Evolutionary conservation across 768 basidiomycete species (phyloP).

Genomic region (Daedaleopsis sinensis): DNA sequence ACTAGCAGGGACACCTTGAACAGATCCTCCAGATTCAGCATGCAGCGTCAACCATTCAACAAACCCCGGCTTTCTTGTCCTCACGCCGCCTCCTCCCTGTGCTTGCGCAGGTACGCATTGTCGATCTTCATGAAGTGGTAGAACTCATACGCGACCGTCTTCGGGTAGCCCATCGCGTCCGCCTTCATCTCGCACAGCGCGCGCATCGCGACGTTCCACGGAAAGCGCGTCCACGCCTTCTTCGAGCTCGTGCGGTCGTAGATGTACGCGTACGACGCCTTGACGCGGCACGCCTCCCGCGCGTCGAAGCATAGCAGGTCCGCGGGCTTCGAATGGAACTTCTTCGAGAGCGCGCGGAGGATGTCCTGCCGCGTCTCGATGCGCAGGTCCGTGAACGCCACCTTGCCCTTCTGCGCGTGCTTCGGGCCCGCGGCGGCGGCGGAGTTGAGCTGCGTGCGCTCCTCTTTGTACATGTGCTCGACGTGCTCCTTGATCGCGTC

Average conservation of each 20-base stretch:
- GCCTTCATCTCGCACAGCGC: slow-evolving; percentile 58
- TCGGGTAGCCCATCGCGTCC: slow-evolving; percentile 40
- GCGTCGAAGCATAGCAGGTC: slow-evolving; percentile 34
- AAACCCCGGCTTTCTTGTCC: not conserved
- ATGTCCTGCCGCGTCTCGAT: slow-evolving; percentile 54
- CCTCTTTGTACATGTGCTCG: slow-evolving; percentile 20
- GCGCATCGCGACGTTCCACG: slow-evolving; percentile 59
- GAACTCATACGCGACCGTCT: slow-evolving; percentile 45
- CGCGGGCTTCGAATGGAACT: slow-evolving; percentile 41
- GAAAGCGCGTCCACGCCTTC: slow-evolving; percentile 43
- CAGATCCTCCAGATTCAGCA: not conserved
- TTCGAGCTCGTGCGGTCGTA: slow-evolving; percentile 33
- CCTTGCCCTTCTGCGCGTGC: slow-evolving; percentile 7
- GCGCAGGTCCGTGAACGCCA: slow-evolving; percentile 38
- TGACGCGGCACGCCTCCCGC: slow-evolving; percentile 38
- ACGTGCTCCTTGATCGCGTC: slow-evolving; percentile 45
- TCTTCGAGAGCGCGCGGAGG: slow-evolving; percentile 44
- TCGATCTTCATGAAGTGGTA: slow-evolving; percentile 39
- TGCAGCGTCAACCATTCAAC: not conserved
- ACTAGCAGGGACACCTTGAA: not conserved
- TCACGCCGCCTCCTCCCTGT: not conserved
- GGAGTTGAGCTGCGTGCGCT: not conserved
- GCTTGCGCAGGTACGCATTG: slow-evolving; percentile 8
- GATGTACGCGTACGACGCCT: slow-evolving; percentile 56
- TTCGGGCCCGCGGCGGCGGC: not conserved